Evolutionary conservation across 305 asterid species (phyloP).

Genomic region (Fraxinus albicans): DNA sequence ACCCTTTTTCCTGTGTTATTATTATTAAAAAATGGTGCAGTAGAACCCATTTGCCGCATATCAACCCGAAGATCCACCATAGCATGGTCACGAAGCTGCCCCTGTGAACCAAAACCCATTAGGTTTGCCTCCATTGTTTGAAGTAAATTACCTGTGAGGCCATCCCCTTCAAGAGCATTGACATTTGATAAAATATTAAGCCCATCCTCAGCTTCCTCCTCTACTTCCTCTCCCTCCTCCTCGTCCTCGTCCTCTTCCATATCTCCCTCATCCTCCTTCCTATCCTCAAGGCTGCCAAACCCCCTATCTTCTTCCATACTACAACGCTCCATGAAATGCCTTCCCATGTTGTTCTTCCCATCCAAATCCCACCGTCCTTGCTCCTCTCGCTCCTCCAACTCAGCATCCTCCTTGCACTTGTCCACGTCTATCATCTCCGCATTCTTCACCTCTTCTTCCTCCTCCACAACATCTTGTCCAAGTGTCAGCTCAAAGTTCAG

Average conservation of each 20-base stretch:
- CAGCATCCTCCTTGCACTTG: conserved; percentile 21
- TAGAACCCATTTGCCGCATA: conserved; percentile 34
- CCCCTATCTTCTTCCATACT: conserved; percentile 27
- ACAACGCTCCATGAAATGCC: conserved; percentile 50
- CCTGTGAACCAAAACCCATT: conserved; percentile 45
- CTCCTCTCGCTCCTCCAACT: conserved; percentile 24
- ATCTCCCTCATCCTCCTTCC: conserved; percentile 27
- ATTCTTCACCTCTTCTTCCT: conserved; percentile 39
- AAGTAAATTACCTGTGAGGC: conserved; percentile 56
- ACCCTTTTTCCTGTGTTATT: conserved; percentile 50
- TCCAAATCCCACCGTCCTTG: conserved; percentile 44
- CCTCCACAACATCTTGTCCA: conserved; percentile 19
- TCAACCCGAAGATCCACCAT: conserved; percentile 40
- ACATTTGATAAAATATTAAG: conserved; percentile 25
- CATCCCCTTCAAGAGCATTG: conserved; percentile 43
- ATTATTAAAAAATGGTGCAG: conserved; percentile 39
- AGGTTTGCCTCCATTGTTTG: conserved; percentile 50
- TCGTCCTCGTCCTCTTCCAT: conserved; percentile 16
- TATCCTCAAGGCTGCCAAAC: conserved; percentile 20
- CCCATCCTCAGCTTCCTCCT: conserved; percentile 31
- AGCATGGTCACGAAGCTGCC: conserved; percentile 40
- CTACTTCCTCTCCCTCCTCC: conserved; percentile 17
- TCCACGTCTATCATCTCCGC: conserved; percentile 31
- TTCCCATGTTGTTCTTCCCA: conserved; percentile 38
- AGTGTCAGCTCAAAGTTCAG: conserved; percentile 49